These are phyloP conservation scores for Stentor roeselii DNA, from an alignment of 73 alveolate genomes.

Conservation along the genomic window DNA sequence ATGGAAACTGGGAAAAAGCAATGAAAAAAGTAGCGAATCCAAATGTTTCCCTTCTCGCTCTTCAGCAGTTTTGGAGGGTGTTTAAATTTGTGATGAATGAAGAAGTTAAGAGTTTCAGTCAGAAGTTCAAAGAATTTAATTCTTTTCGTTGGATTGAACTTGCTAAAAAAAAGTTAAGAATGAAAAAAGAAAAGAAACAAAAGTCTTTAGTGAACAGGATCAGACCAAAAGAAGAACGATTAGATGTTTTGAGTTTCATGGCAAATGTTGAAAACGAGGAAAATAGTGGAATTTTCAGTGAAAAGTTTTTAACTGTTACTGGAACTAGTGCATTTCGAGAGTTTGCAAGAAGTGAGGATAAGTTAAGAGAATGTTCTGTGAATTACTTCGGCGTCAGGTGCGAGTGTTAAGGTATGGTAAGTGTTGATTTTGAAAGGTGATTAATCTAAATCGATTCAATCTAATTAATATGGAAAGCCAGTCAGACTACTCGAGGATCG, in stretches of 20 bases:
- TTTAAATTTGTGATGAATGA: not conserved
- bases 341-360: too few species aligned
- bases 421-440: too few species aligned
- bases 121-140: not conserved
- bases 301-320: not conserved
- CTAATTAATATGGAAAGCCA: not conserved
- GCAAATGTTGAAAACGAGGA: conserved; percentile 4
- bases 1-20: conserved; percentile 20
- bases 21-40: not conserved
- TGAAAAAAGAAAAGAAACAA: not conserved
- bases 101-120: not conserved
- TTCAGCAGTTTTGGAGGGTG: not conserved
- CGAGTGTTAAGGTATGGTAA: too few species aligned
- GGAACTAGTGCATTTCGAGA: not conserved
- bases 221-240: not conserved
- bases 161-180: not conserved
- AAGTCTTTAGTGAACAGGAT: not conserved
- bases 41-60: not conserved
- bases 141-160: not conserved
- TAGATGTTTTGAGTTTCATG: conserved; percentile 25
- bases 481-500: not conserved
- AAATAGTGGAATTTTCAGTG: not conserved
- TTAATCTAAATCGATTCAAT: too few species aligned
- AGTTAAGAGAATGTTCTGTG: too few species aligned
- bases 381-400: too few species aligned